A percentile compares a stretch with the other conserved stretches of the same genome.
These are phyloP conservation scores for Phytopythium ostracodes DNA, from an alignment of 352 stramenopile genomes.

Conservation along the genomic window DNA sequence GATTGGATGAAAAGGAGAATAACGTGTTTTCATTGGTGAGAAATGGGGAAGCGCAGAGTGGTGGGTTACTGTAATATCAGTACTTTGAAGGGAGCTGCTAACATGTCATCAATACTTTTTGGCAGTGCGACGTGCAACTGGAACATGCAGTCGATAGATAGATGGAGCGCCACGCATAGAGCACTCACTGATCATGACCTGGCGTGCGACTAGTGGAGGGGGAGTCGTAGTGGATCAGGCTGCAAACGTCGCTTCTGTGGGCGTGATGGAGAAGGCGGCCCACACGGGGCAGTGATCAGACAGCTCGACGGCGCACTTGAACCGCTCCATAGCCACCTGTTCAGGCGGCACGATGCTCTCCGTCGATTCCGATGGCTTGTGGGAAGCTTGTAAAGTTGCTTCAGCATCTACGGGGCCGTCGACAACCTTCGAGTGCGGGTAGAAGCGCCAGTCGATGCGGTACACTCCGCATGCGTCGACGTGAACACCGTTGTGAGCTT, in stretches of 20 bases:
- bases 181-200: too few relatives aligned
- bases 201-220: too few relatives aligned
- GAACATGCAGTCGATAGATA: not conserved
- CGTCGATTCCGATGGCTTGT: not conserved
- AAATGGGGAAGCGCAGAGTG: not conserved
- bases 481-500: not conserved
- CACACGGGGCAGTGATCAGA: constrained; percentile 69
- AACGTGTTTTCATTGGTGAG: not conserved
- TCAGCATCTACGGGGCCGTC: not conserved
- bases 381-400: not conserved
- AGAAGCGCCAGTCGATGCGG: constrained; percentile 60
- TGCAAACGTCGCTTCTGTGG: not conserved
- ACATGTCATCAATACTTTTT: constrained; percentile 19
- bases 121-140: not conserved
- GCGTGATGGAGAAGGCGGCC: constrained; percentile 24
- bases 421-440: constrained; percentile 25
- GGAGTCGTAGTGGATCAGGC: not conserved
- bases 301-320: constrained; percentile 45
- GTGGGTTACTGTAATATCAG: too few relatives aligned
- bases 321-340: constrained; percentile 27
- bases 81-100: constrained; percentile 4
- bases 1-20: not conserved
- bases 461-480: constrained; percentile 30
- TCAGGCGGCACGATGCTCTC: constrained; percentile 13
- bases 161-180: too few relatives aligned